Conservation (phyloP, 805 yeast species). For the Kockiozyma suomiensis region DNA sequence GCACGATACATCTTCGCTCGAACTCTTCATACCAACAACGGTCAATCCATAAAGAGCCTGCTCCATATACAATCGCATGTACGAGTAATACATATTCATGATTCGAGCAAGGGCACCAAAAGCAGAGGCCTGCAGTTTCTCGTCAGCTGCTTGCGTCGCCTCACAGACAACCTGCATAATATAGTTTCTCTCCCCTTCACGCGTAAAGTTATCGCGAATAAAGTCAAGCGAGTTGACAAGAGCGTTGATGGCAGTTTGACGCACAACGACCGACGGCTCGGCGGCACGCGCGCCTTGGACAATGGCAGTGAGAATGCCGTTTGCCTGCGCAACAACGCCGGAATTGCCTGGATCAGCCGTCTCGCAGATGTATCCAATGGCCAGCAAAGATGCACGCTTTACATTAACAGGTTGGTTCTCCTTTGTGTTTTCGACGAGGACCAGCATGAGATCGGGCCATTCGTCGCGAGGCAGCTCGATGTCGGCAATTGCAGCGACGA, state of each 20-base stretch:
- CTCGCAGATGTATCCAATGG: constrained; percentile 96
- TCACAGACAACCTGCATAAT: constrained; percentile 99
- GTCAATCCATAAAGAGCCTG: constrained; percentile 91
- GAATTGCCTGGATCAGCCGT: constrained; percentile 82
- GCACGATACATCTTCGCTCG: constrained; percentile 84
- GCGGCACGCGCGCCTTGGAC: constrained; percentile 92
- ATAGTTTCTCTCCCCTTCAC: constrained; percentile 93
- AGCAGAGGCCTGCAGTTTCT: constrained; percentile 87
- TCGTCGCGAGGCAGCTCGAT: constrained; percentile 85
- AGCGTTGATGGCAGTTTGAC: constrained; percentile 90
- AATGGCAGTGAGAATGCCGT: constrained; percentile 91
- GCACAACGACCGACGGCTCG: constrained; percentile 73
- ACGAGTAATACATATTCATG: constrained; percentile 83
- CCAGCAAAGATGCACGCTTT: constrained; percentile 81
- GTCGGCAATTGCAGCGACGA: constrained; percentile 96
- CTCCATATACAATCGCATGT: constrained; percentile 96
- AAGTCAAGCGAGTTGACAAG: constrained; percentile 88
- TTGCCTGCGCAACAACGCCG: constrained; percentile 78
- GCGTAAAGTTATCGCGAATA: constrained; percentile 82
- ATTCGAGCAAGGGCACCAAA: constrained; percentile 93
- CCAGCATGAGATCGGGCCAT: constrained; percentile 86
- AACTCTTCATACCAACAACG: constrained; percentile 85
- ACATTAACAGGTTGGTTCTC: constrained; percentile 74
- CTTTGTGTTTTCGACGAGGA: constrained; percentile 83
- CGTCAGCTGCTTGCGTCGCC: constrained; percentile 88